Evolutionary conservation across 257 asterid genomes (phyloP).

Genomic region (Solanum tarijense): DNA sequence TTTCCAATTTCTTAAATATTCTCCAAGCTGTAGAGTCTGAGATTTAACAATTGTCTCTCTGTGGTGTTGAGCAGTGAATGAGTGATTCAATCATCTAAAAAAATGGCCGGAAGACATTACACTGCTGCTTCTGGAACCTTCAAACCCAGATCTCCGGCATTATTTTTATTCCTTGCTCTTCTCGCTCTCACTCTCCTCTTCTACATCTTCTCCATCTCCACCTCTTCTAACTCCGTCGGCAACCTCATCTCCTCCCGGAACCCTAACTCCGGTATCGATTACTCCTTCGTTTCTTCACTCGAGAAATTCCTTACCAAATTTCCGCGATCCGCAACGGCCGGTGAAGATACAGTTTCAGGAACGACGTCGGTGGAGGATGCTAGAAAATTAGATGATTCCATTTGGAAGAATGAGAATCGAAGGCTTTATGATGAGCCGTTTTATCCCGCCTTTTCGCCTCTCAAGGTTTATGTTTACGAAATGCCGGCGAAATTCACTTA

Average conservation of each 20-base stretch:
- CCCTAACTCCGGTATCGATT: slow-evolving; percentile 40
- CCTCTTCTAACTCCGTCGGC: slow-evolving; percentile 16
- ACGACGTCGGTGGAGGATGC: slow-evolving; percentile 26
- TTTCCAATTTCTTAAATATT: not conserved
- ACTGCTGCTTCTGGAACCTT: slow-evolving; percentile 17
- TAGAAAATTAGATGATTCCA: slow-evolving; percentile 43
- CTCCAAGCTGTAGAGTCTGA: not conserved
- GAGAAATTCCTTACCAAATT: slow-evolving; percentile 52
- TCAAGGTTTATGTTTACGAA: slow-evolving; percentile 71
- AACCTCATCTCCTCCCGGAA: slow-evolving; percentile 16
- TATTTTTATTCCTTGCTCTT: slow-evolving; percentile 25
- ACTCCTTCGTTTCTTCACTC: slow-evolving; percentile 72
- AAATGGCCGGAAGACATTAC: slow-evolving; percentile 65
- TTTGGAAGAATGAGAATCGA: slow-evolving; percentile 37
- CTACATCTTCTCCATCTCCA: slow-evolving; percentile 40
- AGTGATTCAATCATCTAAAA: not conserved
- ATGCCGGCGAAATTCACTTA: slow-evolving; percentile 92
- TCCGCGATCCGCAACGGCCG: slow-evolving; percentile 9
- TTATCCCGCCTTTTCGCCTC: slow-evolving; percentile 19
- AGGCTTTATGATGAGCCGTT: slow-evolving; percentile 35
- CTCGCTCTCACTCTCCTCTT: slow-evolving; percentile 37
- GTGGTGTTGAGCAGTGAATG: not conserved
- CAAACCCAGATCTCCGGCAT: slow-evolving; percentile 34
- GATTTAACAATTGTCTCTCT: not conserved
- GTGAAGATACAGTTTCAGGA: slow-evolving; percentile 31